A percentile compares a stretch with the other conserved stretches of the same genome.
Conservation (phyloP, 352 stramenopile genomes). For the Paralagenidium karlingii region DNA sequence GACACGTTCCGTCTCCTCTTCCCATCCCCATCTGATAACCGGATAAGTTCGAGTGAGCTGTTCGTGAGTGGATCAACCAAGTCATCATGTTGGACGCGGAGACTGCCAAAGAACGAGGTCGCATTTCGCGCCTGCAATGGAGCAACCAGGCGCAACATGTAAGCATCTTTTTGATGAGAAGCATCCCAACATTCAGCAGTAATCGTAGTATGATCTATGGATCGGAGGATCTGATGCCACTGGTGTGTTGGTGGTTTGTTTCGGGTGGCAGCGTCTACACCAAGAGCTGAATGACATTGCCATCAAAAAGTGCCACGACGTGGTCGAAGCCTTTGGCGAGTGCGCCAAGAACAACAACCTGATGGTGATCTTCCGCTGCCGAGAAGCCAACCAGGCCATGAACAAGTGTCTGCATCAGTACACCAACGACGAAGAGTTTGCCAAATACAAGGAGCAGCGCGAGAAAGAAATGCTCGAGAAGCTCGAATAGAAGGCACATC, state of each 20-base stretch:
- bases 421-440: slow-evolving; percentile 64
- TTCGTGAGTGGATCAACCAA: too few species aligned
- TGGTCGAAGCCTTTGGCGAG: slow-evolving; percentile 41
- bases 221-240: background rate
- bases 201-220: background rate
- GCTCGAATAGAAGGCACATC: too few species aligned
- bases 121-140: slow-evolving; percentile 65
- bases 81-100: slow-evolving; percentile 73
- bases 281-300: slow-evolving; percentile 76
- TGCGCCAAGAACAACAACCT: slow-evolving; percentile 56
- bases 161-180: slow-evolving; percentile 4
- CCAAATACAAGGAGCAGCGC: slow-evolving; percentile 46
- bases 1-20: too few species aligned
- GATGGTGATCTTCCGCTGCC: slow-evolving; percentile 64
- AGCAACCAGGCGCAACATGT: slow-evolving; percentile 78
- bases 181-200: background rate
- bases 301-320: slow-evolving; percentile 53
- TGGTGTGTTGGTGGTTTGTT: background rate
- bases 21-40: too few species aligned
- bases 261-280: slow-evolving; percentile 41
- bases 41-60: too few species aligned
- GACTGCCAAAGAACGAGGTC: slow-evolving; percentile 54
- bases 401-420: slow-evolving; percentile 74
- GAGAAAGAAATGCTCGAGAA: slow-evolving; percentile 27
- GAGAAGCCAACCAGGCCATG: slow-evolving; percentile 55